These are phyloP conservation scores for Geotrichum restrictum DNA, from an alignment of 1,139 yeast species.

Conservation along the genomic window DNA sequence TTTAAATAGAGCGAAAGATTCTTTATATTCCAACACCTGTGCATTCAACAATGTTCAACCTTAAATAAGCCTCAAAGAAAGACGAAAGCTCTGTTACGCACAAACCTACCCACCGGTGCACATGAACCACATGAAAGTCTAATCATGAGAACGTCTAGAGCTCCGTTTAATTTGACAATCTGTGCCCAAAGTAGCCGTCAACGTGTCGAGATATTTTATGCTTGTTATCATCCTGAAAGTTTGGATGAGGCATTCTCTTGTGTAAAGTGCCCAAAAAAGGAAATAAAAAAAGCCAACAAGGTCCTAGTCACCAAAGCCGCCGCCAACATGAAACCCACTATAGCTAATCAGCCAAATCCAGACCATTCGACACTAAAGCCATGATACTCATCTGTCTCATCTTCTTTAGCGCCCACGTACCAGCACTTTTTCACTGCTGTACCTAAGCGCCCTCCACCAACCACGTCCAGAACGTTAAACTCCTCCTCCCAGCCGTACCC, in stretches of 20 bases:
- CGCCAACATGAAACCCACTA: neutral
- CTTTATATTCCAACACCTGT: no score
- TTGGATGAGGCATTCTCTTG: no score
- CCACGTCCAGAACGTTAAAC: slow-evolving; percentile 53
- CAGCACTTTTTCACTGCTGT: slow-evolving; percentile 88
- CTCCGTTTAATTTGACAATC: neutral
- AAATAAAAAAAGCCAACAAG: no score
- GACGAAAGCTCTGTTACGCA: neutral
- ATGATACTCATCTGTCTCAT: slow-evolving; percentile 28
- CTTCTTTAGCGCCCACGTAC: slow-evolving; percentile 51
- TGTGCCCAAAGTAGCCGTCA: neutral
- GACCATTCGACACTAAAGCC: slow-evolving; percentile 43
- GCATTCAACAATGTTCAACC: neutral
- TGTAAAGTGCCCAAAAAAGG: no score
- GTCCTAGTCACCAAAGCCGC: no score
- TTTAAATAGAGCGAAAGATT: no score
- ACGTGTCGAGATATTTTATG: no score
- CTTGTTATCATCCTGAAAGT: no score
- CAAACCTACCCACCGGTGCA: neutral
- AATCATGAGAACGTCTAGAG: neutral
- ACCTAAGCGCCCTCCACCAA: slow-evolving; percentile 84
- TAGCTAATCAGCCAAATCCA: slow-evolving; percentile 38
- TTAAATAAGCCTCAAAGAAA: neutral
- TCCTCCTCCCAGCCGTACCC: slow-evolving; percentile 50
- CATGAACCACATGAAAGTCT: neutral